phyloP scores from a whole-genome alignment of 1,284 basidiomycete species.

The Mycena citricolor region DNA sequence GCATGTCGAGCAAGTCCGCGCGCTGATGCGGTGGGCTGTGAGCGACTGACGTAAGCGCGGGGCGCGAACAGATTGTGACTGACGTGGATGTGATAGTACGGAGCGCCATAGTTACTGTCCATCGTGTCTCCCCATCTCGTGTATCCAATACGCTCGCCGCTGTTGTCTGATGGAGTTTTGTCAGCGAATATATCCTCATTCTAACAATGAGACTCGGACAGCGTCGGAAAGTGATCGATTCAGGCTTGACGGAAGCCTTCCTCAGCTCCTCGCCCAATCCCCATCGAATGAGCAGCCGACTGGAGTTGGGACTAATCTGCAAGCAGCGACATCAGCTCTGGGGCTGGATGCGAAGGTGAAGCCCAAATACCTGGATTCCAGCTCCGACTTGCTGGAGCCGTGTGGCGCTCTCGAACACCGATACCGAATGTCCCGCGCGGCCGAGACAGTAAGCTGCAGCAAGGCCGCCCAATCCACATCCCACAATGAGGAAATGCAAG shows the following conservation, averaged over 20 bases:
- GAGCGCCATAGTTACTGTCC: constrained; percentile 43
- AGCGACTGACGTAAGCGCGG: not conserved
- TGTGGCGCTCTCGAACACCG: constrained; percentile 36
- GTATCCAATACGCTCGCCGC: constrained; percentile 47
- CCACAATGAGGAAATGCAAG: constrained; percentile 40
- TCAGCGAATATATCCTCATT: constrained; percentile 32
- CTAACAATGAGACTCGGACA: constrained; percentile 34
- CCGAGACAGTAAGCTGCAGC: constrained; percentile 43
- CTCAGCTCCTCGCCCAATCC: constrained; percentile 47
- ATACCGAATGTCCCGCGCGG: constrained; percentile 44
- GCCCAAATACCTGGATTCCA: constrained; percentile 41
- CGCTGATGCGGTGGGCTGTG: constrained; percentile 37
- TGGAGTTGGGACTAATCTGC: constrained; percentile 46
- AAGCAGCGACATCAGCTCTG: too few relatives aligned
- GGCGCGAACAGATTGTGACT: too few relatives aligned
- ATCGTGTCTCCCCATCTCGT: constrained; percentile 44
- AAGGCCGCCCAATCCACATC: constrained; percentile 48
- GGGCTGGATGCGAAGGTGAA: too few relatives aligned
- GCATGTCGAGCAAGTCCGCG: constrained; percentile 48
- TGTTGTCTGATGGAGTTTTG: too few relatives aligned
- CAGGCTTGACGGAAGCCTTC: constrained; percentile 41
- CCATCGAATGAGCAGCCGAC: constrained; percentile 51
- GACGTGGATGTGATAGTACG: constrained; percentile 56
- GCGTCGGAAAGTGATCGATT: constrained; percentile 43
- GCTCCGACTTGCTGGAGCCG: constrained; percentile 46